Evolutionary conservation across 176 grass and related monocot species (phyloP).

Genomic region (Oryza meridionalis): DNA sequence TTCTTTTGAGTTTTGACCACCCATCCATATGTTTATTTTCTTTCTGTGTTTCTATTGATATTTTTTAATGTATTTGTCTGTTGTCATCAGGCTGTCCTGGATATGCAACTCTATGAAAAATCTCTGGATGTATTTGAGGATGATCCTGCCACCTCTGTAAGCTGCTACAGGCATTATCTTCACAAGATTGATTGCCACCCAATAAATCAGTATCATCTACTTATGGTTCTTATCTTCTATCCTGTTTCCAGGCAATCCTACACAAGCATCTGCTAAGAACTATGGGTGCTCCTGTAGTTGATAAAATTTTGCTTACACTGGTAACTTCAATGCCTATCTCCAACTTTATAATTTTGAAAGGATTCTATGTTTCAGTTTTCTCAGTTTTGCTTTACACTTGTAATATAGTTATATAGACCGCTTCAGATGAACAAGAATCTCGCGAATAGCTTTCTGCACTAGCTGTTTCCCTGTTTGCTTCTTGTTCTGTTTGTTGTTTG

Average conservation of each 20-base stretch:
- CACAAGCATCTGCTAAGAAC: conserved; percentile 92
- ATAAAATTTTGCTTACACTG: conserved; percentile 77
- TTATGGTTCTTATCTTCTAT: conserved; percentile 44
- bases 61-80: conserved; percentile 21
- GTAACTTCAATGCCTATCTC: conserved; percentile 48
- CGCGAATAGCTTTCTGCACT: neutral
- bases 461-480: conserved; percentile 15
- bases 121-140: conserved; percentile 93
- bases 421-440: neutral
- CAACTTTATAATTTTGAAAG: conserved; percentile 17
- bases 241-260: conserved; percentile 66
- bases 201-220: conserved; percentile 33
- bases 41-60: conserved; percentile 14
- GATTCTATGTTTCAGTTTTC: conserved; percentile 5
- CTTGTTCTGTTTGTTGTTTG: neutral
- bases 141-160: conserved; percentile 81
- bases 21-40: conserved; percentile 18
- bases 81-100: conserved; percentile 74
- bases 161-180: conserved; percentile 42
- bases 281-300: conserved; percentile 68
- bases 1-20: conserved; percentile 22
- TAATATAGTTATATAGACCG: neutral
- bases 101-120: conserved; percentile 95
- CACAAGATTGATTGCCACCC: conserved; percentile 26
- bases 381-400: neutral